Evolutionary conservation across 768 basidiomycete genomes (phyloP).

Genomic region (Gautieria morchelliformis): DNA sequence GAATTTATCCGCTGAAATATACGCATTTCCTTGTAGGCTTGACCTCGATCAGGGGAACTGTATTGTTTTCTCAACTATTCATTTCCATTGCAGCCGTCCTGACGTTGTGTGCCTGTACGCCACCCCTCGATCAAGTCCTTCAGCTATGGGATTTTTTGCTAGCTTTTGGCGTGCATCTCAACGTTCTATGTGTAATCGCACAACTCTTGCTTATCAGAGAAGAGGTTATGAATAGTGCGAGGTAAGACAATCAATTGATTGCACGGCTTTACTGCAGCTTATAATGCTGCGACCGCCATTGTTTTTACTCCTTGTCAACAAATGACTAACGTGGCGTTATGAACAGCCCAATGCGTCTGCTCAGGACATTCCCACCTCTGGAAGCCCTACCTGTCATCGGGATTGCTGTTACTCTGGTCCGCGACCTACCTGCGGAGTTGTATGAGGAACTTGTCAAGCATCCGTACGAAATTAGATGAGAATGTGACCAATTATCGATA

Average conservation of each 20-base stretch:
- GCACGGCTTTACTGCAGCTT: neutral
- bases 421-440: conserved; percentile 77
- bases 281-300: neutral
- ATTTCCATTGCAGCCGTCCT: conserved; percentile 55
- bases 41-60: neutral
- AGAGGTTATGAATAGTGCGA: conserved; percentile 78
- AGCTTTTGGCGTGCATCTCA: conserved; percentile 93
- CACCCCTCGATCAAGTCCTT: conserved; percentile 89
- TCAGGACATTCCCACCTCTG: conserved; percentile 89
- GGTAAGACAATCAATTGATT: conserved; percentile 38
- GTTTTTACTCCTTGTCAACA: neutral
- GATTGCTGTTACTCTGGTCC: conserved; percentile 88
- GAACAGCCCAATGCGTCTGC: conserved; percentile 84
- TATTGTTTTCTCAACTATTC: neutral
- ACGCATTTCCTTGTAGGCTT: conserved; percentile 89
- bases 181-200: conserved; percentile 94
- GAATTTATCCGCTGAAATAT: conserved; percentile 90
- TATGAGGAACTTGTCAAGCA: conserved; percentile 87
- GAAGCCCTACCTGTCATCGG: conserved; percentile 82
- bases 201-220: conserved; percentile 85
- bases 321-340: neutral
- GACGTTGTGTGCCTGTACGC: conserved; percentile 94
- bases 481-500: too few relatives aligned
- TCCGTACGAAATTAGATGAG: conserved; percentile 49
- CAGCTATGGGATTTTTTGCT: conserved; percentile 96